Evolutionary conservation across 75 land plant genomes (phyloP).

Genomic region (Sequoia sempervirens): DNA sequence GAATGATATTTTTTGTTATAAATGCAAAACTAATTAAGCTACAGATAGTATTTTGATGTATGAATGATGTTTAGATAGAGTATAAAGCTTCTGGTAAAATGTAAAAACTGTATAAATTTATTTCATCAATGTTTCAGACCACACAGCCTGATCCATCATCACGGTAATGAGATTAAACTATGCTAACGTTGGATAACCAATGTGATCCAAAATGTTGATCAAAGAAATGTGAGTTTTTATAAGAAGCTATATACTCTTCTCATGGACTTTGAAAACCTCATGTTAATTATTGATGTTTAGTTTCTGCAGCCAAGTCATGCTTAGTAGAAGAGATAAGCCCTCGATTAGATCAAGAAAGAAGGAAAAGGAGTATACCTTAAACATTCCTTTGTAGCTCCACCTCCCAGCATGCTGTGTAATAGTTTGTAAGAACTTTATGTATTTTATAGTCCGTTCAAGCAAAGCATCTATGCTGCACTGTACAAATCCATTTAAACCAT

Average conservation of each 20-base stretch:
- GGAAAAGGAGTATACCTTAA: constrained; percentile 14
- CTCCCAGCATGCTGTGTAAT: constrained; percentile 59
- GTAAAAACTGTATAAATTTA: too few relatives aligned
- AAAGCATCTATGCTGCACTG: constrained; percentile 85
- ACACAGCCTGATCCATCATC: too few relatives aligned
- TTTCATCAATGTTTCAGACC: too few relatives aligned
- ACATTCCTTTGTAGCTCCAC: constrained; percentile 14
- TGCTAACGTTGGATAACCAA: too few relatives aligned
- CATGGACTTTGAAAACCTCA: not conserved
- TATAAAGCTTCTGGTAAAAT: too few relatives aligned
- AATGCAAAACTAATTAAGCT: not conserved
- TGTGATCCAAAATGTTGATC: too few relatives aligned
- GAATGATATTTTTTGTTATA: not conserved
- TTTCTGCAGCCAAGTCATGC: not conserved
- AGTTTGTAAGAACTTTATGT: constrained; percentile 70
- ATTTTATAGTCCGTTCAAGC: constrained; percentile 63
- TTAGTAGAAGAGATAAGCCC: not conserved
- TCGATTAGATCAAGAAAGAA: not conserved
- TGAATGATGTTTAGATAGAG: not conserved
- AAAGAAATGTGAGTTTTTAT: too few relatives aligned
- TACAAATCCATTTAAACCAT: not conserved
- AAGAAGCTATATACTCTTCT: too few relatives aligned
- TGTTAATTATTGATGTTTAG: not conserved
- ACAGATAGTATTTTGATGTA: not conserved
- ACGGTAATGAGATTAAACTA: too few relatives aligned